These are phyloP conservation scores for Arthroderma sp. DNA, from an alignment of 2,329 filamentous ascomycete species.

Conservation along the genomic window DNA sequence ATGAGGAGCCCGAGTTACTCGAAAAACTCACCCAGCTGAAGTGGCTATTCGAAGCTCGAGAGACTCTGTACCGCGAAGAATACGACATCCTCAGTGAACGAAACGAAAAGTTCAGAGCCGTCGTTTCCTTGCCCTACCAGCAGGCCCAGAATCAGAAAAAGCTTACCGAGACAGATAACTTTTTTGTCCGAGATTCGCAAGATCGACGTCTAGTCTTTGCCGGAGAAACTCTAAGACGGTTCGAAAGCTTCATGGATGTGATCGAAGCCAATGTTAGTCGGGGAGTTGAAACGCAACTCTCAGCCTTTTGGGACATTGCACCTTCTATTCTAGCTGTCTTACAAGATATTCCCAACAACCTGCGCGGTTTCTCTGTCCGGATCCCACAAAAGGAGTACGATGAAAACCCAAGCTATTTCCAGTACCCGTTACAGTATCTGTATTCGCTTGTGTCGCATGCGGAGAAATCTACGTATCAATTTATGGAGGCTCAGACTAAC, in stretches of 20 bases:
- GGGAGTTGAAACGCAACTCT: constrained; percentile 82
- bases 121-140: constrained; percentile 71
- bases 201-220: constrained; percentile 60
- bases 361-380: constrained; percentile 52
- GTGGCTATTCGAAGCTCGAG: constrained; percentile 93
- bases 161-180: constrained; percentile 60
- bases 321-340: constrained; percentile 66
- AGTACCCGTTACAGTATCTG: constrained; percentile 79
- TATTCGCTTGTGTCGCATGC: constrained; percentile 74
- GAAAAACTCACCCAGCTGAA: constrained; percentile 92
- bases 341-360: constrained; percentile 56
- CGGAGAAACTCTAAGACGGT: constrained; percentile 57
- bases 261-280: constrained; percentile 75
- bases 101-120: constrained; percentile 71
- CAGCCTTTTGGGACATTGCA: constrained; percentile 95
- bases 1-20: constrained; percentile 83
- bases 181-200: constrained; percentile 67
- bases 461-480: constrained; percentile 88
- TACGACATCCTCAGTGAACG: constrained; percentile 76
- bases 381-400: constrained; percentile 68
- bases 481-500: constrained; percentile 90
- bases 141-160: constrained; percentile 64
- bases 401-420: constrained; percentile 71
- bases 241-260: constrained; percentile 61
- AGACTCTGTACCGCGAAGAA: constrained; percentile 69